Evolutionary conservation across 805 yeast species (phyloP).

Genomic region (Candida chilensis): DNA sequence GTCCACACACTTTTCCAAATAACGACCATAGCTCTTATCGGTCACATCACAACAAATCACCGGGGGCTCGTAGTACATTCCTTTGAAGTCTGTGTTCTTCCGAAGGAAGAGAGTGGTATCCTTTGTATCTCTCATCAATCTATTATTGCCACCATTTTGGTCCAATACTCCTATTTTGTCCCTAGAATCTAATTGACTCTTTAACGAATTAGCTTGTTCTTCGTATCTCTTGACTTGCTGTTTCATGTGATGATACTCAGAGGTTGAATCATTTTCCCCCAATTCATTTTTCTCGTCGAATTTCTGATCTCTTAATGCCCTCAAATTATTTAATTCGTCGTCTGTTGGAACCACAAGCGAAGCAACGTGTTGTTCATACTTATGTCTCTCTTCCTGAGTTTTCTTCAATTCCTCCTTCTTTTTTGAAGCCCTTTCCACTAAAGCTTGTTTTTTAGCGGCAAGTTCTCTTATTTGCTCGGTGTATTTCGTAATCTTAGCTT

Average conservation of each 20-base stretch:
- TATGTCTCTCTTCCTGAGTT: conserved; percentile 11
- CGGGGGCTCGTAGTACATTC: conserved; percentile 65
- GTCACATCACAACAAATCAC: conserved; percentile 50
- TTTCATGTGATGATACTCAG: too few relatives aligned
- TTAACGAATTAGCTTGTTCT: conserved; percentile 1
- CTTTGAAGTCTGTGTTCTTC: conserved; percentile 21
- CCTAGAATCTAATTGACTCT: conserved; percentile 21
- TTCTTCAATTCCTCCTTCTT: conserved; percentile 6
- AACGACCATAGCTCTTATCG: conserved; percentile 39
- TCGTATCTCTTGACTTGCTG: conserved; percentile 1
- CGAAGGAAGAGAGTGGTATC: conserved; percentile 36
- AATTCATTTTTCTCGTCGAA: conserved; percentile 4
- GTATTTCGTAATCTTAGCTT: conserved; percentile 6
- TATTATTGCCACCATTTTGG: conserved; percentile 9
- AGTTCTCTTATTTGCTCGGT: conserved; percentile 14
- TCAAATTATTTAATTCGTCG: conserved; percentile 7
- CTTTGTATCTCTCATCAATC: conserved; percentile 20
- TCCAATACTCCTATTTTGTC: conserved; percentile 46
- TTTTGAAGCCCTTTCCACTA: conserved; percentile 5
- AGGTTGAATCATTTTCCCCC: too few relatives aligned
- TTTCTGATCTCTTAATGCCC: conserved; percentile 4
- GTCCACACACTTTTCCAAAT: conserved; percentile 50
- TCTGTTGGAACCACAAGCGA: too few relatives aligned
- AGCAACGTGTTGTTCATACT: conserved; percentile 3
- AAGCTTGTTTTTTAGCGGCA: conserved; percentile 6